Evolutionary conservation across 768 basidiomycete species (phyloP), one percentile per base, ranked within the genome.

Genomic region (Leccinum incarnatum): DNA sequence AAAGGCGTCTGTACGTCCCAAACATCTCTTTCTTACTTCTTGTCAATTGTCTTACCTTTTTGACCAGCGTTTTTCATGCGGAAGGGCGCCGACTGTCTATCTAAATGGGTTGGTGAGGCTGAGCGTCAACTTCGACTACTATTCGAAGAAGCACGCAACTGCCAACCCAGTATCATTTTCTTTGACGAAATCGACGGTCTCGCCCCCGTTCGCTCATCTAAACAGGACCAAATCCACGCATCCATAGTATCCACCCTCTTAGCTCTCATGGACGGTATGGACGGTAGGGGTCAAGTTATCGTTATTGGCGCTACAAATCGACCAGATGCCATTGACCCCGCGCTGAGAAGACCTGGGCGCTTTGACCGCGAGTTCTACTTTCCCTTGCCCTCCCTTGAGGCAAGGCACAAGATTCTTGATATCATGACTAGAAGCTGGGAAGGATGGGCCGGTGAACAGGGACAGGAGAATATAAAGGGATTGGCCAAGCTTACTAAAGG

Each of bases 141-240:
- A 14, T 99, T 99, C 71, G 96, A 98, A 63, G 96, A 98, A 77
- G 97, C 97, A 1, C 83, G 87, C 51, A 86, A 88, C 54, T 89
- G 85, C 53, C 96, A 98, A 67, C 96, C 97, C 0, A 91, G 88
- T 63, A 98, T 98, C 74, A 98, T 99, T 69, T 99, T 99, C 78
- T 98, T 99, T 72, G 97, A 99, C 70, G 97, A 99, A 76, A 98
- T 99, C 65, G 97, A 99, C 69, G 97, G 96, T 63, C 85, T 99
- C 19, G 97, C 97, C 12, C 97, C 97, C 2, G 96, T 98, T 2
- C 88, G 97, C 49, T 96, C 94, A n/a, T 91, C 93, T 17, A 98
- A 98, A 69, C 97, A 98, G 67, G 97, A 98, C 71, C 96, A 99
- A 74, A 98, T 98, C 56, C 97, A 98, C 70, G 97, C 97, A 1